Conservation (phyloP, 1,284 basidiomycete species). For the Entoloma clypeatum region DNA sequence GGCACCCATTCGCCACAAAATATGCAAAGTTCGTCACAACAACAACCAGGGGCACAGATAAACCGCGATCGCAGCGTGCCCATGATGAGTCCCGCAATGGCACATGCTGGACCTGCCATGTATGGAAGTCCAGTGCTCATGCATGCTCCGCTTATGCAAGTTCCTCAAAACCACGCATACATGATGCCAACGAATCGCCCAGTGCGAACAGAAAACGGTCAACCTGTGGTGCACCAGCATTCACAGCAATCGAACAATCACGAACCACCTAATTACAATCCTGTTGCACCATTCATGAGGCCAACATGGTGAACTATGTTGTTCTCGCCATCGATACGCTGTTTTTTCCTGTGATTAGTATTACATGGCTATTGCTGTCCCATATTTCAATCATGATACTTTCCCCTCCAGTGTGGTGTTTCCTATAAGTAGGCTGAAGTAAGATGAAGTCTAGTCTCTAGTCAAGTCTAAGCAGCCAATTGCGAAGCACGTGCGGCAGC, state of each 20-base stretch:
- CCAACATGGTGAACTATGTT: slow-evolving; percentile 38
- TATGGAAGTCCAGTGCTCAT: slow-evolving; percentile 70
- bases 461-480: slow-evolving; percentile 47
- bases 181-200: slow-evolving; percentile 37
- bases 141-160: slow-evolving; percentile 45
- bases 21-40: slow-evolving; percentile 41
- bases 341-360: slow-evolving; percentile 27
- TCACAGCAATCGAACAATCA: slow-evolving; percentile 24
- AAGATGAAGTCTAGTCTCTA: too few species aligned
- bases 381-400: too few species aligned
- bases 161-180: slow-evolving; percentile 36
- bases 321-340: slow-evolving; percentile 20
- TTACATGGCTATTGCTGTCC: slow-evolving; percentile 33
- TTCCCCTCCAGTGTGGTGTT: too few species aligned
- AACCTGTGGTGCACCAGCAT: slow-evolving; percentile 31
- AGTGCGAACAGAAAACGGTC: slow-evolving; percentile 37
- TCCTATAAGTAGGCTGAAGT: too few species aligned
- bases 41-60: slow-evolving; percentile 38
- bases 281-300: slow-evolving; percentile 37
- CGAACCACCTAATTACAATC: slow-evolving; percentile 33
- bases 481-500: slow-evolving; percentile 85
- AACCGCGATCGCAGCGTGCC: slow-evolving; percentile 45
- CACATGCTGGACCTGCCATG: slow-evolving; percentile 52
- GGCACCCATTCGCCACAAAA: slow-evolving; percentile 38
- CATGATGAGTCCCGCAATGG: slow-evolving; percentile 67